These are phyloP conservation scores for Pichia exigua DNA, from an alignment of 805 yeast genomes.

Conservation along the genomic window DNA sequence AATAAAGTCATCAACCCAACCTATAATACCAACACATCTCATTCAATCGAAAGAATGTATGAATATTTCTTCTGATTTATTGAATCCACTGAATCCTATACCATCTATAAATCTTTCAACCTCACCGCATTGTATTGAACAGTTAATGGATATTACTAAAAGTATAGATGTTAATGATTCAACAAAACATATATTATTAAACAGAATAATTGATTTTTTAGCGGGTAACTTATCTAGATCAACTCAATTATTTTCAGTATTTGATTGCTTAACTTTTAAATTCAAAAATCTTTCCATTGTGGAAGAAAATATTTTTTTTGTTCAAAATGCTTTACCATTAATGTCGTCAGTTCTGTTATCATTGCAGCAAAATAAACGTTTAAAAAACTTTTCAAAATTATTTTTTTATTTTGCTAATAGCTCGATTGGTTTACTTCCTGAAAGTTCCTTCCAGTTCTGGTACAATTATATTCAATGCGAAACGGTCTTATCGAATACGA, in stretches of 20 bases:
- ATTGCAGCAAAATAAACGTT: constrained; percentile 27
- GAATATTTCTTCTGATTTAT: not conserved
- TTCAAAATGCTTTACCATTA: constrained; percentile 7
- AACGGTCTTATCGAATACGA: constrained; percentile 4
- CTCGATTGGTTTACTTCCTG: constrained; percentile 9
- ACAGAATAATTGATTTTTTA: not conserved
- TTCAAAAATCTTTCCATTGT: constrained; percentile 13
- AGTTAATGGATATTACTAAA: constrained; percentile 1
- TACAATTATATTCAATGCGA: constrained; percentile 28
- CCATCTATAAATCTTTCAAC: not conserved
- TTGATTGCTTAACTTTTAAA: constrained; percentile 18
- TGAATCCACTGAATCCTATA: not conserved
- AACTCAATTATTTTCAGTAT: not conserved
- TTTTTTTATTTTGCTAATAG: constrained; percentile 34
- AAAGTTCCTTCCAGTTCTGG: constrained; percentile 18
- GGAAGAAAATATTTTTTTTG: constrained; percentile 1
- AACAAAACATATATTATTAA: constrained; percentile 1
- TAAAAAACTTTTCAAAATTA: constrained; percentile 40
- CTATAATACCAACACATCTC: not conserved
- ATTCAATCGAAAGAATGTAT: not conserved
- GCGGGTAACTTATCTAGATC: not conserved
- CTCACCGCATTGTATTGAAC: not conserved
- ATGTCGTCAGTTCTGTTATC: constrained; percentile 13
- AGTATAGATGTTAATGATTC: constrained; percentile 1
- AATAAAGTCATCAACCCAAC: not conserved